Percentiles rank a stretch among this genome's conserved stretches.
Conservation (phyloP, 2,329 filamentous ascomycete genomes). For the Ophiocordyceps camponoti-saundersi region DNA sequence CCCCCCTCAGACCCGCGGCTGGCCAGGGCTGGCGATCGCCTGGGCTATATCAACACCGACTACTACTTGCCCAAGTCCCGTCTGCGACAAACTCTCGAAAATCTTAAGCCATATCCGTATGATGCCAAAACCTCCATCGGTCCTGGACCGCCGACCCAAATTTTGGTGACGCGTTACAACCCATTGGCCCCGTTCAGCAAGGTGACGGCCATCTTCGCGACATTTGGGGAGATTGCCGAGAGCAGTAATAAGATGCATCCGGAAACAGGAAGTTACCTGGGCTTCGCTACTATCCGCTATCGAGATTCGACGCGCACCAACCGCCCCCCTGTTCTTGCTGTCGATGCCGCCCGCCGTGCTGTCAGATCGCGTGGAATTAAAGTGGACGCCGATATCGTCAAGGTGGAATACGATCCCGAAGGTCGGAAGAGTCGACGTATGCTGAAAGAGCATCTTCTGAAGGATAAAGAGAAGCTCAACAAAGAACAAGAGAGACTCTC, state of each 20-base stretch:
- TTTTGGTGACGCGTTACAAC: slow-evolving; percentile 94
- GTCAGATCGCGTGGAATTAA: slow-evolving; percentile 60
- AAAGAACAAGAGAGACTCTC: slow-evolving; percentile 20
- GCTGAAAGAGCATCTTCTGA: slow-evolving; percentile 57
- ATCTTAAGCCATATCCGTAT: slow-evolving; percentile 64
- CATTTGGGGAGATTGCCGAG: slow-evolving; percentile 74
- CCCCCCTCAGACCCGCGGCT: slow-evolving; percentile 71
- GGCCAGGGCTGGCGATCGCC: slow-evolving; percentile 41
- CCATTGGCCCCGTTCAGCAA: slow-evolving; percentile 68
- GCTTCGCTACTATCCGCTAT: slow-evolving; percentile 84
- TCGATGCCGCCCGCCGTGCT: slow-evolving; percentile 67
- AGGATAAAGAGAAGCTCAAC: slow-evolving; percentile 40
- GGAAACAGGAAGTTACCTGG: slow-evolving; percentile 81
- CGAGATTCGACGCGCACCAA: slow-evolving; percentile 45
- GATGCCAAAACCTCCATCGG: slow-evolving; percentile 74
- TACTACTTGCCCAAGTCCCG: slow-evolving; percentile 56
- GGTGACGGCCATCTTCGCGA: slow-evolving; percentile 58
- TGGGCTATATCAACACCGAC: slow-evolving; percentile 53
- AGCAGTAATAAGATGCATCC: slow-evolving; percentile 92
- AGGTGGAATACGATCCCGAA: slow-evolving; percentile 78
- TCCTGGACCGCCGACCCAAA: slow-evolving; percentile 73
- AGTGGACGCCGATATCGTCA: slow-evolving; percentile 61
- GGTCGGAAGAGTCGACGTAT: slow-evolving; percentile 66
- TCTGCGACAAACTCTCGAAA: slow-evolving; percentile 57
- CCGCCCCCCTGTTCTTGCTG: slow-evolving; percentile 40